Evolutionary conservation across 2,329 filamentous ascomycete species (phyloP), one percentile per base, ranked within the genome.

Genomic region (Phialemoniopsis sp.): DNA sequence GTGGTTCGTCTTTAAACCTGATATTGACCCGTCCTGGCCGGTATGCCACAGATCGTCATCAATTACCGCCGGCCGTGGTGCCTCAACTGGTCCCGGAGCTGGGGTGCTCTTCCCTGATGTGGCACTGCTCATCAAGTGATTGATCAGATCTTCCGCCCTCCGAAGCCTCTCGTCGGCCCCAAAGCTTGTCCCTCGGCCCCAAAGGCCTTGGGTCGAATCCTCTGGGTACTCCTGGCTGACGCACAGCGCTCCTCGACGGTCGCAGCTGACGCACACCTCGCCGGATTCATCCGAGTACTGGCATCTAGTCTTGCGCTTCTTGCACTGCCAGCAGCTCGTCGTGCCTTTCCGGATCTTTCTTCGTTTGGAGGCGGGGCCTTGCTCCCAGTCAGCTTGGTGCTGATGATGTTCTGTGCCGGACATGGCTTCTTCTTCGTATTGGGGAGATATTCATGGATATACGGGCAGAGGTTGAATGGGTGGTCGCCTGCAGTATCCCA

Each of bases 271-370:
- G 42, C 75, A 78, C 3, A 65, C 49, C 4, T 53, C 42, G 3
- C 65, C 58, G 5, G 19, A 8, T 4, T 61, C 53, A 38, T 72
- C 70, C 8, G 62, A 65, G 42, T 73, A 70, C 13, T 62, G 65
- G 49, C 76, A 79, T 4, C 63, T 59, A 12, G 70, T 64, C 56
- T 79, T 80, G 21, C 73, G 66, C 38, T 69, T 64, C 53, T 73
- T 73, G 62, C 75, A 79, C 44, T 76, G 73, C 73, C 73, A 78
- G 52, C 75, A 79, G 44, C 72, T 77, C 32, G 58, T 63, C 0
- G 74, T 79, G 13, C 46, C 46, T 32, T 50, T 50, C 38, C 48
- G 44, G 26, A 50, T 36, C 41, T 49, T 50, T 8, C 42, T 36
- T 28, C 46, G 40, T 31, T 46, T 46, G 17, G 35, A 13, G 36